Evolutionary conservation across 140 eudicot genomes (phyloP).

Genomic region (Flaveria floridana): DNA sequence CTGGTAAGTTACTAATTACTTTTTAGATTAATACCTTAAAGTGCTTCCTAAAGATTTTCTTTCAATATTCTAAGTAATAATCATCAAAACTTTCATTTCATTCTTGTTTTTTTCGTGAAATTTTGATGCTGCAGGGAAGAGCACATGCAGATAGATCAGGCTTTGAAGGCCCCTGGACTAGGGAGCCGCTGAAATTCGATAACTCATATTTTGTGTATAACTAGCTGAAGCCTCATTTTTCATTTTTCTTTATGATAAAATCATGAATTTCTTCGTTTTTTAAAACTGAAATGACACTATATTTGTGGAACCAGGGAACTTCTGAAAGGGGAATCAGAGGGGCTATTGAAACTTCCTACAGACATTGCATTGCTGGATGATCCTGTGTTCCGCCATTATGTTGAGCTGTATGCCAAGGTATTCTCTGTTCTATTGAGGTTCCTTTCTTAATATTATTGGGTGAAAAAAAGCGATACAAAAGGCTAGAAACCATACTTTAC

Average conservation of each 20-base stretch:
- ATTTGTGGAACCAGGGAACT: constrained; percentile 67
- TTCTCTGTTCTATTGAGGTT: background rate
- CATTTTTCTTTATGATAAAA: background rate
- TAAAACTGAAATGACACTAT: constrained; percentile 1
- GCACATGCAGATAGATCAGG: constrained; percentile 98
- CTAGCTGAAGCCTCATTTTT: constrained; percentile 9
- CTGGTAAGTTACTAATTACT: constrained; percentile 54
- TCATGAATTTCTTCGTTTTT: background rate
- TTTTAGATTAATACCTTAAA: constrained; percentile 12
- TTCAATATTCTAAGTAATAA: background rate
- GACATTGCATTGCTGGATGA: constrained; percentile 80
- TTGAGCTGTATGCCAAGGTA: constrained; percentile 88
- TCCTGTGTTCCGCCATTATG: constrained; percentile 68
- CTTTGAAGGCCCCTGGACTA: constrained; percentile 96
- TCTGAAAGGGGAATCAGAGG: constrained; percentile 85
- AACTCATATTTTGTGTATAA: constrained; percentile 87
- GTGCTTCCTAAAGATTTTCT: background rate
- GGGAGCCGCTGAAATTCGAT: constrained; percentile 86
- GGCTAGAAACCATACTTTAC: background rate
- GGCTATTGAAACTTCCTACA: constrained; percentile 82
- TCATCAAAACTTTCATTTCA: background rate
- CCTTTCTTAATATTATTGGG: background rate
- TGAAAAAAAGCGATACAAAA: background rate
- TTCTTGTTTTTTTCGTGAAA: background rate
- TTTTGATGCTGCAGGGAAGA: constrained; percentile 59